Conservation (phyloP, 2,329 filamentous ascomycete genomes). For the Trichocomaceae sp. region DNA sequence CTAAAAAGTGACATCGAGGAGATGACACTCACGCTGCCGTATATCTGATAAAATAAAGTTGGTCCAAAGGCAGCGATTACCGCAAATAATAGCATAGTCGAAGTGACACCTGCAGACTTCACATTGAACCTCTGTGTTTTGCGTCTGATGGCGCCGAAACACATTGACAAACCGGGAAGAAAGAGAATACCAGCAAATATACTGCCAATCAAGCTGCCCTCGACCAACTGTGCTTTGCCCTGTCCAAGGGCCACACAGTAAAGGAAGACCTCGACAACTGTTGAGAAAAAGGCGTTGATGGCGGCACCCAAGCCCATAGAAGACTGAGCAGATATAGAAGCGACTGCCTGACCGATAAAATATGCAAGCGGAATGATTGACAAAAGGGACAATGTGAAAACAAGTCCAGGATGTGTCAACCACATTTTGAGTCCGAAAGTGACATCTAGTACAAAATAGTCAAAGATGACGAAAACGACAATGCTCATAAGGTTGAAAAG, state of each 20-base stretch:
- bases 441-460: constrained; percentile 73
- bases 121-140: constrained; percentile 99
- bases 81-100: constrained; percentile 94
- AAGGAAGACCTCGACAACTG: constrained; percentile 92
- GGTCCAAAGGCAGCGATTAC: constrained; percentile 93
- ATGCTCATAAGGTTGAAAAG: constrained; percentile 93
- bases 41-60: constrained; percentile 97
- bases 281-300: constrained; percentile 97
- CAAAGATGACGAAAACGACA: constrained; percentile 89
- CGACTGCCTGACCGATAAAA: constrained; percentile 97
- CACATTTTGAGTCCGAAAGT: constrained; percentile 62
- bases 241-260: constrained; percentile 92
- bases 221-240: constrained; percentile 86
- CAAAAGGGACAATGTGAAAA: constrained; percentile 75
- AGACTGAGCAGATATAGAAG: constrained; percentile 95
- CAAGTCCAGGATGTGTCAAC: constrained; percentile 74
- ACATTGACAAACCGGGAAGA: constrained; percentile 93
- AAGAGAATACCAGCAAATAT: constrained; percentile 97
- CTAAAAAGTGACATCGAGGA: not conserved
- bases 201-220: constrained; percentile 94
- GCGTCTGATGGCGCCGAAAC: constrained; percentile 92
- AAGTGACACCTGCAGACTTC: constrained; percentile 90
- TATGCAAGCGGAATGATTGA: constrained; percentile 96
- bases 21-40: constrained; percentile 63
- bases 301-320: constrained; percentile 97